Conservation (phyloP, 768 basidiomycete species). For the Omphalotus guepiniiformis region DNA sequence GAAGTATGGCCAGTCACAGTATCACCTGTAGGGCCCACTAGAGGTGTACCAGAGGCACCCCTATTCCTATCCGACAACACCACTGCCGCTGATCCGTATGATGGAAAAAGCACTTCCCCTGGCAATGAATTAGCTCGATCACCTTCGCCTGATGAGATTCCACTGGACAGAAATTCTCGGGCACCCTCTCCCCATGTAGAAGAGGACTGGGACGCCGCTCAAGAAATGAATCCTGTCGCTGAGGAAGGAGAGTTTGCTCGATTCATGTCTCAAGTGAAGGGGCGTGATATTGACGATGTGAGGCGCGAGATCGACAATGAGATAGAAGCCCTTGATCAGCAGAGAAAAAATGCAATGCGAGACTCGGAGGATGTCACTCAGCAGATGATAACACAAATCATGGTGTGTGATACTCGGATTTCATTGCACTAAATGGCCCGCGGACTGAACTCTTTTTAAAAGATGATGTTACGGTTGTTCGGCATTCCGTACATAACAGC, state of each 20-base stretch:
- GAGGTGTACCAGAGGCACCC: background rate
- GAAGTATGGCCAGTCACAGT: conserved; percentile 22
- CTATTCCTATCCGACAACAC: background rate
- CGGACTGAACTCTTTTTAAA: background rate
- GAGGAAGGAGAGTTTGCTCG: conserved; percentile 90
- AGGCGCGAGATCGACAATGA: conserved; percentile 90
- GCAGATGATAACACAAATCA: conserved; percentile 88
- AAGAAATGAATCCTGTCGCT: conserved; percentile 75
- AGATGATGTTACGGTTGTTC: conserved; percentile 90
- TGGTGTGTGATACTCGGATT: conserved; percentile 37
- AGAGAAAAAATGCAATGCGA: conserved; percentile 84
- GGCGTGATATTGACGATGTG: conserved; percentile 75
- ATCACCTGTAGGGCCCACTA: background rate
- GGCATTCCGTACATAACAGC: conserved; percentile 98
- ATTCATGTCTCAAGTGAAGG: conserved; percentile 89
- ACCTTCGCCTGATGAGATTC: conserved; percentile 17
- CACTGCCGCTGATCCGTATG: too few relatives aligned
- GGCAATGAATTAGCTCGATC: too few relatives aligned
- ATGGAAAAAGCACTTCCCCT: too few relatives aligned
- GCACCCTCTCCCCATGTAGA: conserved; percentile 29
- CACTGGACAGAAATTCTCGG: conserved; percentile 32
- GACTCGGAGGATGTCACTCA: conserved; percentile 95
- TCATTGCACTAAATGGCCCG: background rate
- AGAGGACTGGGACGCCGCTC: conserved; percentile 75
- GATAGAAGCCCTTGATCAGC: conserved; percentile 73